Base-by-base conservation (phyloP, 805 yeast genomes). In the Suhomyces tanzawaensis region DNA sequence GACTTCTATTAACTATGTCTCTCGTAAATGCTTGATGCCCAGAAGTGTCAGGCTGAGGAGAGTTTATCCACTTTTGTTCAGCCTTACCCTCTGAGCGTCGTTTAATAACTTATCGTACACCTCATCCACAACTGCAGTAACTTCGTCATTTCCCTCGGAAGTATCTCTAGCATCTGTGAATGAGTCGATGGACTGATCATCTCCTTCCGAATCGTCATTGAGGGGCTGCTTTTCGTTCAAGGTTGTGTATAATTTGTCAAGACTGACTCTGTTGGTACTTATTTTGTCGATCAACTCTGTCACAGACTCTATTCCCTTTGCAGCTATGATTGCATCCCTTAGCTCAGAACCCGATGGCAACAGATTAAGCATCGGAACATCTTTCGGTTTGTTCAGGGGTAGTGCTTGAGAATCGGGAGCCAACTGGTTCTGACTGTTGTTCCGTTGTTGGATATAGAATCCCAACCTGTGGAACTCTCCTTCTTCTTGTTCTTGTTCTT, bases 381-480 rank as follows among this genome's bases (percentile, higher is more conserved):
- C 14, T n/a, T 9, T 9, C 6, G 27, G 27, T 8, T 24, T 24
- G 11, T 21, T 7, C n/a, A n/a, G n/a, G n/a, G n/a, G n/a, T n/a
- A n/a, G n/a, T n/a, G n/a, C n/a, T n/a, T n/a, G n/a, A 4, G 21
- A 7, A 27, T 36, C 36, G 12, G 26, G 28, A 12, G 24, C n/a
- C 26, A 27, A 13, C 9, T 24, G 22, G 23, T 16, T 40, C 12
- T 46, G 60, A 23, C 56, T 47, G 21, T 57, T 58, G 36, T 46
- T 66, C 43, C 82, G 77, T 52, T 79, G 86, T 55, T 81, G 85
- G 47, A 87, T 81, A 51, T 79, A 85, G 52, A 80, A 78, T 14
- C 95, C 95, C 81, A 88, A 80, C 62, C 84, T 80, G 59, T 86
- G 96, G 46, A 88, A 74, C 53, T 85, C 95, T 51, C 96, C 97